Percentiles rank a stretch among this genome's conserved stretches.
phyloP scores from a whole-genome alignment of 768 basidiomycete genomes.

The Rossbeevera mucosa region DNA sequence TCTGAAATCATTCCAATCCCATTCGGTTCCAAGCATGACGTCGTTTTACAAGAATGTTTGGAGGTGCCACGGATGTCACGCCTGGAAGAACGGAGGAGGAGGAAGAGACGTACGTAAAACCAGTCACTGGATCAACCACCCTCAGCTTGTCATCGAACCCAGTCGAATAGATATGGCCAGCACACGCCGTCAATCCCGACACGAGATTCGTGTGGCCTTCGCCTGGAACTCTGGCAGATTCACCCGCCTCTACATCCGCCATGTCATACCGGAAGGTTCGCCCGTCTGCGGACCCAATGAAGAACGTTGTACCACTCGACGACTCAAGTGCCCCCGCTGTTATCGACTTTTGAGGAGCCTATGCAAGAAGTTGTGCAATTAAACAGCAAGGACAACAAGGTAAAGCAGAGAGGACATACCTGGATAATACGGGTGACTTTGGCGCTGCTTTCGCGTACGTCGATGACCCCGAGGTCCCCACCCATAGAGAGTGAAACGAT shows the following conservation, averaged over 20 bases:
- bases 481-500: slow-evolving; percentile 82
- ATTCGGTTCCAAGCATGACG: not conserved
- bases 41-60: not conserved
- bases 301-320: slow-evolving; percentile 52
- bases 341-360: slow-evolving; percentile 82
- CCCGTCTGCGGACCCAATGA: slow-evolving; percentile 79
- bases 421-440: slow-evolving; percentile 58
- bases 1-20: slow-evolving; percentile 33
- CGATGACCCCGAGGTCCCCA: slow-evolving; percentile 79
- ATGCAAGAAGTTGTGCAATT: not conserved
- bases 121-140: slow-evolving; percentile 47
- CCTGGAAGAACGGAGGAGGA: not conserved
- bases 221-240: slow-evolving; percentile 49
- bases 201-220: slow-evolving; percentile 69
- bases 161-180: slow-evolving; percentile 57
- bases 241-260: slow-evolving; percentile 1
- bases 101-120: slow-evolving; percentile 27
- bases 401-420: slow-evolving; percentile 37
- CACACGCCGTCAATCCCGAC: slow-evolving; percentile 49
- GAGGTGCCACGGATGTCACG: not conserved
- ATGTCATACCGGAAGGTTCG: slow-evolving; percentile 63
- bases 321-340: slow-evolving; percentile 51
- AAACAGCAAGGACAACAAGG: not conserved
- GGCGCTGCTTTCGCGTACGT: slow-evolving; percentile 55
- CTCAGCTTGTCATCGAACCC: slow-evolving; percentile 80